A percentile compares a stretch with the other conserved stretches of the same genome.
phyloP scores from a whole-genome alignment of 2,329 filamentous ascomycete genomes.

The Neurospora crassa region DNA sequence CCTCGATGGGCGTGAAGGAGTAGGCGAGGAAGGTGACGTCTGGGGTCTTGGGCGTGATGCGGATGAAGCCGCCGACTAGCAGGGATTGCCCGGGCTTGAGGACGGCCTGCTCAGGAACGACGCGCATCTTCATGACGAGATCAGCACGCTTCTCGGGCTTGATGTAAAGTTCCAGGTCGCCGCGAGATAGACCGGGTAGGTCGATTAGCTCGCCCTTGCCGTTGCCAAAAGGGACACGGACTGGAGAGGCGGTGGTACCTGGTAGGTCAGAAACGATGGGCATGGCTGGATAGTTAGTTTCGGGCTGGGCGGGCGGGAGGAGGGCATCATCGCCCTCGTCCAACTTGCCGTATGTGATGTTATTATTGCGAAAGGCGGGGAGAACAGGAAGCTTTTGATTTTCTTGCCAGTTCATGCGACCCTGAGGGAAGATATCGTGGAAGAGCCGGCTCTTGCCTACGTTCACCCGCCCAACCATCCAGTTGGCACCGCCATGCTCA shows the following conservation, averaged over 20 bases:
- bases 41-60: constrained; percentile 64
- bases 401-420: constrained; percentile 34
- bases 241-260: constrained; percentile 90
- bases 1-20: constrained; percentile 69
- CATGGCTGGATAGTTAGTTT: constrained; percentile 71
- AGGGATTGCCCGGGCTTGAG: constrained; percentile 73
- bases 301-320: constrained; percentile 65
- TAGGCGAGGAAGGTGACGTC: constrained; percentile 63
- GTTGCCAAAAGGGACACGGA: constrained; percentile 80
- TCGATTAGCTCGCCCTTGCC: constrained; percentile 88
- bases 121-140: constrained; percentile 69
- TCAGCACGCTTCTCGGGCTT: constrained; percentile 52
- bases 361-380: constrained; percentile 5
- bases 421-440: constrained; percentile 76
- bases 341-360: not conserved
- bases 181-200: constrained; percentile 73
- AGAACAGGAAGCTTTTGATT: not conserved
- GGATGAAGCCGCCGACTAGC: constrained; percentile 74
- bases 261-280: constrained; percentile 79
- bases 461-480: constrained; percentile 98
- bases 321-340: constrained; percentile 39
- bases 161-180: constrained; percentile 62
- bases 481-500: constrained; percentile 73
- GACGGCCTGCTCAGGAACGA: constrained; percentile 62
- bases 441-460: constrained; percentile 95